A percentile compares a stretch with the other conserved stretches of the same genome.
Conservation (phyloP, 331 rosid genomes). For the Erythrophleum ivorense region DNA sequence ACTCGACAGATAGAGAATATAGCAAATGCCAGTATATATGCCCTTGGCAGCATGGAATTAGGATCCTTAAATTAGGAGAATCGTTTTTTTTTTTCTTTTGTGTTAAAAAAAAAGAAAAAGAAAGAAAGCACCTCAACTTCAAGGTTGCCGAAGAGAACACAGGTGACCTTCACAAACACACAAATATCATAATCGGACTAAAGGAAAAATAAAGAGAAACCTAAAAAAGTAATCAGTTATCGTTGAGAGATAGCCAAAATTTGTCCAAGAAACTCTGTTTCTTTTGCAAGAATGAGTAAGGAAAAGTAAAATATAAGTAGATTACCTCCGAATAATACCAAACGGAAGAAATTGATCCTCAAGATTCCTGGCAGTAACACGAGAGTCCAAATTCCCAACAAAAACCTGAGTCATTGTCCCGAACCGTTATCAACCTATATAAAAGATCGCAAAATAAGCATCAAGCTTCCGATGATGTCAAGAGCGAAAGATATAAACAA, state of each 20-base stretch:
- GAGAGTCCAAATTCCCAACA: constrained; percentile 84
- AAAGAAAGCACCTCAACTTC: background rate
- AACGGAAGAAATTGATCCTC: constrained; percentile 78
- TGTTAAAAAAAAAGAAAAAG: too few species aligned
- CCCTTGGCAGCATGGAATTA: background rate
- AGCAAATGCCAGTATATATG: background rate
- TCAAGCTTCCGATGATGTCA: background rate
- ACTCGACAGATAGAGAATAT: background rate
- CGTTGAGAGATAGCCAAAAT: background rate
- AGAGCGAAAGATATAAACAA: background rate
- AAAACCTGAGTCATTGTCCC: constrained; percentile 74
- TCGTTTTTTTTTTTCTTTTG: background rate
- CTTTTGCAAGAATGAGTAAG: background rate
- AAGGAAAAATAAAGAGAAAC: too few species aligned
- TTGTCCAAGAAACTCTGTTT: background rate
- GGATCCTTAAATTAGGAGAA: background rate
- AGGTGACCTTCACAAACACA: too few species aligned
- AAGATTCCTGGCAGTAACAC: constrained; percentile 78
- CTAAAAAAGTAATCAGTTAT: too few species aligned
- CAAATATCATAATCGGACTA: too few species aligned
- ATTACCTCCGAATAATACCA: constrained; percentile 79
- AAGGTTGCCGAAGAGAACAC: background rate
- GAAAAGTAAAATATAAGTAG: background rate
- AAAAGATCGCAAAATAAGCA: background rate
- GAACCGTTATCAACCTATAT: constrained; percentile 39